Evolutionary conservation across 2,329 filamentous ascomycete genomes (phyloP).

Genomic region (Pyrenochaeta sp.): DNA sequence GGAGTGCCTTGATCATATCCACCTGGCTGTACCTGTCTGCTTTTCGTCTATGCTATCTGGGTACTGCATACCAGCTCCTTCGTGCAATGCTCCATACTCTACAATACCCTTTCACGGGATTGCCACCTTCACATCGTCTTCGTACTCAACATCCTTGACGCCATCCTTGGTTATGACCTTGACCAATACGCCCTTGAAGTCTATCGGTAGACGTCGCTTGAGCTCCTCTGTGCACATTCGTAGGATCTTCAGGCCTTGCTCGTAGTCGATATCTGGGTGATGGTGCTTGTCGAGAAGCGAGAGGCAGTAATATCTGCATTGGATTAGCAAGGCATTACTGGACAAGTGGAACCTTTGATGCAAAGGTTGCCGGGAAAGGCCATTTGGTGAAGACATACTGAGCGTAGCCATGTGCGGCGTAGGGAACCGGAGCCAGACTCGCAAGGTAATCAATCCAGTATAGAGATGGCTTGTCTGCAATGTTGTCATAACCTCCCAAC

Average conservation of each 20-base stretch:
- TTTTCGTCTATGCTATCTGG: slow-evolving; percentile 12
- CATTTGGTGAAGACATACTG: slow-evolving; percentile 67
- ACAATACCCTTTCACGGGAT: slow-evolving; percentile 56
- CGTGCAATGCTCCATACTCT: slow-evolving; percentile 5
- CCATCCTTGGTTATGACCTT: slow-evolving; percentile 97
- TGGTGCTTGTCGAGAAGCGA: slow-evolving; percentile 99
- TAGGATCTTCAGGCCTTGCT: slow-evolving; percentile 89
- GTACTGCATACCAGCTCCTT: too few species aligned
- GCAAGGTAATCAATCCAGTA: slow-evolving; percentile 99
- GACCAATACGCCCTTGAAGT: slow-evolving; percentile 95
- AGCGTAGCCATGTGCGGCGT: slow-evolving; percentile 97
- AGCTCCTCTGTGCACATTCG: slow-evolving; percentile 96
- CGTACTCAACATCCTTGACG: slow-evolving; percentile 82
- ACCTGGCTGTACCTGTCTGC: slow-evolving; percentile 8
- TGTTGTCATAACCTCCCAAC: slow-evolving; percentile 90
- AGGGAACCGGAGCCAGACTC: slow-evolving; percentile 84
- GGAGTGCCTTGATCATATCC: not conserved
- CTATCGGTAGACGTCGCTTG: slow-evolving; percentile 94
- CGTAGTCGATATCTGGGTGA: slow-evolving; percentile 89
- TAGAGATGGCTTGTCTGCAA: slow-evolving; percentile 86
- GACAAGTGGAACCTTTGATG: not conserved
- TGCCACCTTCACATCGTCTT: slow-evolving; percentile 77
- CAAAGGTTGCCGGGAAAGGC: too few species aligned
- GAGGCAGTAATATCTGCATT: slow-evolving; percentile 89
- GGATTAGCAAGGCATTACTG: not conserved